Conservation (phyloP, 495 filamentous ascomycete genomes). For the Tuber indicum region DNA sequence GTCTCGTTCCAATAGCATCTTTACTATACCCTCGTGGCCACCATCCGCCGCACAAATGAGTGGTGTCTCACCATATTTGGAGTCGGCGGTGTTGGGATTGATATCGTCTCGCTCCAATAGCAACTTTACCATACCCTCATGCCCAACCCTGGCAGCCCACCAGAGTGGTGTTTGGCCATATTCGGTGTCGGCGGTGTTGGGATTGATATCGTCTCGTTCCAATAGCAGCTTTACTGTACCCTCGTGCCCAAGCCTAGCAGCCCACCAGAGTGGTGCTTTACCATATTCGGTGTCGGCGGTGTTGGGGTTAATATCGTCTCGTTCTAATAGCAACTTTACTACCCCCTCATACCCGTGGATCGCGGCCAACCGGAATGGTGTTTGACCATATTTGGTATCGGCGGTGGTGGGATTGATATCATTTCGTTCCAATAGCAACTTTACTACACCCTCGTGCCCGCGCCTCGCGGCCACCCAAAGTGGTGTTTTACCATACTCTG, state of each 20-base stretch:
- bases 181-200: not conserved
- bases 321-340: constrained; percentile 21
- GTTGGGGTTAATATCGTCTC: constrained; percentile 1
- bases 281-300: constrained; percentile 6
- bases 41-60: too few species aligned
- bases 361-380: constrained; percentile 45
- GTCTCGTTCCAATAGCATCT: too few species aligned
- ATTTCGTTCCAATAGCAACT: too few species aligned
- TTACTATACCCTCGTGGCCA: too few species aligned
- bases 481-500: too few species aligned
- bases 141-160: constrained; percentile 43
- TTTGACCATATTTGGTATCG: constrained; percentile 20
- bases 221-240: constrained; percentile 37
- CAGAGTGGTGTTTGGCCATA: not conserved
- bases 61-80: too few species aligned
- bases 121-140: constrained; percentile 41
- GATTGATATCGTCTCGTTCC: not conserved
- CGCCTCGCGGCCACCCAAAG: constrained; percentile 18
- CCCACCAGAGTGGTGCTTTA: constrained; percentile 41
- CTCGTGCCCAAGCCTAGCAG: constrained; percentile 43
- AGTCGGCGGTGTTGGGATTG: not conserved
- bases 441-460: constrained; percentile 20
- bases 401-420: too few species aligned
- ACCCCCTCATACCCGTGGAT: constrained; percentile 43
- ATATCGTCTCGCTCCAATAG: not conserved